Conservation (phyloP, 2,329 filamentous ascomycete genomes). For the Blumeria hordei region DNA sequence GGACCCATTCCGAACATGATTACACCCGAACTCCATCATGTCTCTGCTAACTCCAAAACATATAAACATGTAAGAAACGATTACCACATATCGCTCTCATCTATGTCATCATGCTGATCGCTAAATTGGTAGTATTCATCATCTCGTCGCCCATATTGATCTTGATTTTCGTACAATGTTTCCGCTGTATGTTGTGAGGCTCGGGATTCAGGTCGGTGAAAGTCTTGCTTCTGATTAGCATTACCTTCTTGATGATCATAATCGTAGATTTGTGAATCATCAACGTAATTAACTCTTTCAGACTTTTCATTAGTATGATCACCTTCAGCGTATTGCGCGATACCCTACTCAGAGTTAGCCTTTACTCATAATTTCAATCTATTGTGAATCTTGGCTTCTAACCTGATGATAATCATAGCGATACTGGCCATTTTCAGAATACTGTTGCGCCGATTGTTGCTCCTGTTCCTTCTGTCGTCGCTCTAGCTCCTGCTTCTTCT, state of each 20-base stretch:
- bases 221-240: constrained; percentile 8
- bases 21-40: constrained; percentile 14
- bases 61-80: constrained; percentile 4
- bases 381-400: constrained; percentile 2
- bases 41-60: constrained; percentile 11
- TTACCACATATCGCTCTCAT: constrained; percentile 16
- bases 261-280: constrained; percentile 26
- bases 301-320: constrained; percentile 12
- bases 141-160: constrained; percentile 9
- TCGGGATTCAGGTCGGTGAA: constrained; percentile 14
- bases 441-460: constrained; percentile 13
- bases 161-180: constrained; percentile 13
- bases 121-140: constrained; percentile 14
- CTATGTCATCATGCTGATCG: constrained; percentile 7
- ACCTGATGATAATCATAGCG: constrained; percentile 17
- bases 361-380: neutral
- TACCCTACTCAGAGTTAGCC: constrained; percentile 9
- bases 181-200: constrained; percentile 13
- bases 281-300: constrained; percentile 20
- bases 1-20: constrained; percentile 3
- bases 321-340: constrained; percentile 15
- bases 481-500: constrained; percentile 40
- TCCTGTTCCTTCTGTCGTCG: constrained; percentile 20
- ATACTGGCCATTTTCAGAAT: constrained; percentile 15
- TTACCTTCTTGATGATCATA: constrained; percentile 21